phyloP scores from a whole-genome alignment of 352 stramenopile species.

The Globisporangium perplexum region DNA sequence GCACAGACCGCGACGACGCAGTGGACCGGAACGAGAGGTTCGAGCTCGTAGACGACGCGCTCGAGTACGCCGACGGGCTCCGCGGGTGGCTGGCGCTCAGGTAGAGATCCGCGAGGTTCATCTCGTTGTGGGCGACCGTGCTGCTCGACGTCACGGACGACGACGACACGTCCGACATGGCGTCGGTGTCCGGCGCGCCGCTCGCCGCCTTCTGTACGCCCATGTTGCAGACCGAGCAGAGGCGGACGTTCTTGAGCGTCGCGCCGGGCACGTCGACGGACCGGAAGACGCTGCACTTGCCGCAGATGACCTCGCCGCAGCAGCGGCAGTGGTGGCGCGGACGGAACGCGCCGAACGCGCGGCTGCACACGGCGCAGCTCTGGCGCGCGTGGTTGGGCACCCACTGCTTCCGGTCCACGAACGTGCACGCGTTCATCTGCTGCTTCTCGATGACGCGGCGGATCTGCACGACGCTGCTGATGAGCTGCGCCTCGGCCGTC shows the following conservation, averaged over 20 bases:
- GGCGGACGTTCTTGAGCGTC: constrained; percentile 76
- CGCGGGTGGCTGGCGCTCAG: constrained; percentile 48
- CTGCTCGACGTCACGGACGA: constrained; percentile 75
- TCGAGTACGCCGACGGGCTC: constrained; percentile 73
- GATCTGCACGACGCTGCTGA: constrained; percentile 75
- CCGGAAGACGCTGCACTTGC: constrained; percentile 82
- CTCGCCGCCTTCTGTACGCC: constrained; percentile 55
- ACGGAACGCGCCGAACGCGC: constrained; percentile 71
- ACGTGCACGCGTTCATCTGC: constrained; percentile 82
- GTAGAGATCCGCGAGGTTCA: constrained; percentile 83
- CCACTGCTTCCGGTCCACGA: constrained; percentile 81
- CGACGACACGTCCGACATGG: constrained; percentile 71
- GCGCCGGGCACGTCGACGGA: constrained; percentile 76
- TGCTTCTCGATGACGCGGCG: constrained; percentile 80
- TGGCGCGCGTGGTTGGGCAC: constrained; percentile 68
- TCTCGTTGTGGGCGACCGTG: constrained; percentile 79
- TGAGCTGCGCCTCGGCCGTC: constrained; percentile 74
- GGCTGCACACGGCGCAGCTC: constrained; percentile 70
- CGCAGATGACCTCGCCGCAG: constrained; percentile 86
- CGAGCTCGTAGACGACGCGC: constrained; percentile 54
- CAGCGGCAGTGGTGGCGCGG: constrained; percentile 82
- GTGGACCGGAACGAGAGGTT: constrained; percentile 79
- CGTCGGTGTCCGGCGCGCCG: constrained; percentile 25
- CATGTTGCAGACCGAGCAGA: constrained; percentile 85
- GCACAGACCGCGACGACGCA: constrained; percentile 51